Evolutionary conservation across 208 protist genomes (phyloP), one percentile per base, ranked within the genome.

Genomic region (Porcisia hertigi): DNA sequence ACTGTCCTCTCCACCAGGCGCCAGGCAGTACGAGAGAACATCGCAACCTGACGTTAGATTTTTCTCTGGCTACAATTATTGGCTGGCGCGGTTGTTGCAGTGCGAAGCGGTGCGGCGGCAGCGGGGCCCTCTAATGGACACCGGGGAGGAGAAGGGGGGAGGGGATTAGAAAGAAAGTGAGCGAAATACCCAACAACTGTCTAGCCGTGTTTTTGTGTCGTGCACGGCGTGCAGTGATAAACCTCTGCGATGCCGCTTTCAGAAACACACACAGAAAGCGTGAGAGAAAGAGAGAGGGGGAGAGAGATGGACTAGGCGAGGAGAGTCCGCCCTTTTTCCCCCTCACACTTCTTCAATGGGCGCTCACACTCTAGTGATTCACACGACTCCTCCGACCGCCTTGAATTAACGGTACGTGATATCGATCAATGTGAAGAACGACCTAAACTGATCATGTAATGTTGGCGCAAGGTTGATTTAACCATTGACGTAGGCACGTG

Each of bases 11-110:
- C 58, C 71, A 64, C 41, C 23, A 72, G 58, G 14, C 75, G 75
- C 75, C 66, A 67, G 36, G 57, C 55, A 69, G 52, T 74, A 18
- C 75, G 67, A 12, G 58, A 55, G 12, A 79, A 25, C 75, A 79
- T 79, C 6, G 18, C 60, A 6, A 23, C 20, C 12, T 52, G 63
- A 49, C 41, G 63, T 67, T 36, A 2, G 9, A 47, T 20, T 43
- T 30, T 36, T 43, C 23, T 11, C 63, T 8, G 11, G 7, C 34
- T 36, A 43, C 39, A 52, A 67, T 52, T 7, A 52, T 20, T 6
- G 41, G 18, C 23, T 49, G 9, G 3, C 63, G 6, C 41, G 20
- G 16, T 34, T 5, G 23, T 18, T 7, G 63, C 16, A 39, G 63
- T 67, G 63, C 63, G 11, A 67, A 67, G 20, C 36, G 41, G 11